Conservation (phyloP, 768 basidiomycete genomes). For the Dentipellis fragilis region DNA sequence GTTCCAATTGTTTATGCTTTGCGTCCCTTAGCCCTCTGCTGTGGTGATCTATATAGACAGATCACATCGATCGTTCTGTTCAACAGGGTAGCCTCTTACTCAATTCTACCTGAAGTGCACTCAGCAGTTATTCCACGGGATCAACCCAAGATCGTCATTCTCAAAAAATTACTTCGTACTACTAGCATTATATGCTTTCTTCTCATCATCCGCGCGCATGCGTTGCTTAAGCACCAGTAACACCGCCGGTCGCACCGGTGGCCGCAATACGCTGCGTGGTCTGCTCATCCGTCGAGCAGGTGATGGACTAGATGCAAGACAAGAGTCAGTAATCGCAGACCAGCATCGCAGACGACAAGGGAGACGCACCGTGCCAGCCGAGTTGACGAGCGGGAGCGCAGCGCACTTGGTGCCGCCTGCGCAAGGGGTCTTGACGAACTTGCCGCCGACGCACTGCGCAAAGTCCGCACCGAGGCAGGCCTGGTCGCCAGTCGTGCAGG, state of each 20-base stretch:
- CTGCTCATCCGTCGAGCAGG: conserved; percentile 26
- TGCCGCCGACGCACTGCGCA: conserved; percentile 17
- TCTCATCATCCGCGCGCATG: too few relatives aligned
- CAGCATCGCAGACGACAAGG: not conserved
- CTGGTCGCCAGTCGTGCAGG: conserved; percentile 16
- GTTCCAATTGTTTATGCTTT: too few relatives aligned
- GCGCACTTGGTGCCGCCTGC: conserved; percentile 12
- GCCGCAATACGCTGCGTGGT: conserved; percentile 24
- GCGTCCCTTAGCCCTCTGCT: too few relatives aligned
- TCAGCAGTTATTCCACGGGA: too few relatives aligned
- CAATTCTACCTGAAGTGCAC: too few relatives aligned
- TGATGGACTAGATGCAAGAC: conserved; percentile 9
- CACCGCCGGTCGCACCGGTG: conserved; percentile 23
- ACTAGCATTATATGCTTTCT: too few relatives aligned
- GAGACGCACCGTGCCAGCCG: conserved; percentile 9
- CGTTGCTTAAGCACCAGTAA: conserved; percentile 11
- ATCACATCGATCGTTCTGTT: too few relatives aligned
- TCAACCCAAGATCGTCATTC: too few relatives aligned
- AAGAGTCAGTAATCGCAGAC: not conserved
- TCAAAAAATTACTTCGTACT: too few relatives aligned
- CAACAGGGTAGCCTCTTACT: too few relatives aligned
- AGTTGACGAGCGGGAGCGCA: conserved; percentile 19
- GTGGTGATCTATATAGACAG: too few relatives aligned
- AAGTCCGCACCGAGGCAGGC: conserved; percentile 15
- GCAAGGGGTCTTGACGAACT: conserved; percentile 13